These are phyloP conservation scores for Trifolium repens DNA, from an alignment of 306 rosid genomes.

Conservation along the genomic window DNA sequence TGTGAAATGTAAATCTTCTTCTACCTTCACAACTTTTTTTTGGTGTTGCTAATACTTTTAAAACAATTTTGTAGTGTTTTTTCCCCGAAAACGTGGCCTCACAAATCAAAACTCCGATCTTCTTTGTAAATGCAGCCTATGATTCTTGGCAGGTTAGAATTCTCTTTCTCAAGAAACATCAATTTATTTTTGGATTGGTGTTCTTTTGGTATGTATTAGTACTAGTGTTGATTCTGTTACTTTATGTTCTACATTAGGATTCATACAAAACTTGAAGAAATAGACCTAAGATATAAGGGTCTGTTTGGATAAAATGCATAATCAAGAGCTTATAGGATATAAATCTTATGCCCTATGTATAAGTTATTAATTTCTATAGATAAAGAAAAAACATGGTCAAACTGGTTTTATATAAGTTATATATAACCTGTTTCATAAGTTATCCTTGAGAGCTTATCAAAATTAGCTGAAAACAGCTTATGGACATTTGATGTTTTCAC, in stretches of 20 bases:
- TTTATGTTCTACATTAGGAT: background rate
- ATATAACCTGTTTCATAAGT: background rate
- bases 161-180: conserved; percentile 6
- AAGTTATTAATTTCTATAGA: background rate
- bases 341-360: no score
- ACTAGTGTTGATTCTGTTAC: background rate
- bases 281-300: background rate
- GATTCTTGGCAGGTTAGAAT: conserved; percentile 96
- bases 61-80: conserved; percentile 69
- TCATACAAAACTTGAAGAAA: background rate
- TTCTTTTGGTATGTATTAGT: background rate
- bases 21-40: background rate
- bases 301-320: background rate
- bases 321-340: no score
- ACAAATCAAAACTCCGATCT: conserved; percentile 75
- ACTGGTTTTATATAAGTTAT: background rate
- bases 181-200: conserved; percentile 1
- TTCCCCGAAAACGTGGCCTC: conserved; percentile 77
- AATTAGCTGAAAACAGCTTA: background rate
- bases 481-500: background rate
- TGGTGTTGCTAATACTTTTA: conserved; percentile 33
- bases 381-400: background rate
- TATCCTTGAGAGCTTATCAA: background rate
- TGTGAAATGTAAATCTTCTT: conserved; percentile 9
- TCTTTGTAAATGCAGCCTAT: conserved; percentile 90